Evolutionary conservation across 306 rosid species (phyloP), one percentile per base, ranked within the genome.

Genomic region (Lathyrus sativus): DNA sequence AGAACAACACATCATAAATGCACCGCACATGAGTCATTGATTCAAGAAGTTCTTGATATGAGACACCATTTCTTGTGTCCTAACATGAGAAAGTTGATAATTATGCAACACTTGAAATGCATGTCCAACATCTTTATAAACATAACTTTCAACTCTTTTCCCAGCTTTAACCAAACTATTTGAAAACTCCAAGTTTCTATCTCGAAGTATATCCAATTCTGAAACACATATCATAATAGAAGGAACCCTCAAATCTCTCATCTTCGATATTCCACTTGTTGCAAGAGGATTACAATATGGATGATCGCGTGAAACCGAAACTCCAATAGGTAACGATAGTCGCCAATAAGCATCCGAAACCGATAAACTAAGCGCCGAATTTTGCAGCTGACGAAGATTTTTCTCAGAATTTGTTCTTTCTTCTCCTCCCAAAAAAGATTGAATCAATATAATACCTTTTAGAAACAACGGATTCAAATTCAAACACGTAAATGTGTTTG

Each of bases 361-460:
- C 15, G 88, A 35, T 13, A 86, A 72, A 74, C 86, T 79, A 7
- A 92, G 78, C 3, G 91, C 85, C 4, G 95, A 91, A 26, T 73
- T 65, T 2, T 82, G 79, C 7, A 84, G 83, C 65, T 85, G 91
- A 53, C 49, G 38, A 7, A 81, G 60, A 56, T 74, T 17, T 57
- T 81, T 89, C 72, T 92, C 98, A 0, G 96, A 88, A 33, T 9
- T 7, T 4, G 96, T 90, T 37, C 88, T 70, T 2, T 78, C 80
- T 39, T 90, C 96, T 79, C 96, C 91, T 41, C 98, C 96, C 14
- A 92, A 90, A 74, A 92, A 92, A 13, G 98, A 96, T 64, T 92
- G 96, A 74, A 92, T 88, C 85, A 92, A 71, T 29, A 92, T 72
- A 15, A 78, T 39, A 58, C 91, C 96, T 51, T 79, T 89, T 18